Percentiles rank a stretch among this genome's conserved stretches.
These are phyloP conservation scores for Davidsoniella virescens DNA, from an alignment of 2,329 filamentous ascomycete species.

Conservation along the genomic window DNA sequence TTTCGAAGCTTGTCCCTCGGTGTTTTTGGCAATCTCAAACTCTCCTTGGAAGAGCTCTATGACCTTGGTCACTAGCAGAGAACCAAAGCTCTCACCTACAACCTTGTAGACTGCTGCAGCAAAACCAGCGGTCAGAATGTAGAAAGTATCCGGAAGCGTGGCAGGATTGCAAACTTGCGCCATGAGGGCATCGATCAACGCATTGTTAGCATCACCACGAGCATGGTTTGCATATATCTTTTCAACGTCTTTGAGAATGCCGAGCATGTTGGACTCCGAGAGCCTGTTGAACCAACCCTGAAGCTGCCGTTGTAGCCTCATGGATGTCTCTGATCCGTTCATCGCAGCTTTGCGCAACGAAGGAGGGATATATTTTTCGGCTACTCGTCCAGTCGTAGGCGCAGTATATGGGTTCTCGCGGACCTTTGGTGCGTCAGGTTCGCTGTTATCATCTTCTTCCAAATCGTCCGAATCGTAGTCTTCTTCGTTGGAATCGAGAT, in stretches of 20 bases:
- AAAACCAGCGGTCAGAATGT: constrained; percentile 82
- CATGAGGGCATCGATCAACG: constrained; percentile 60
- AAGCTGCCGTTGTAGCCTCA: constrained; percentile 56
- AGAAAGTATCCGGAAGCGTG: constrained; percentile 68
- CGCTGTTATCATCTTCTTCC: constrained; percentile 19
- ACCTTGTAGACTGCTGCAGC: constrained; percentile 76
- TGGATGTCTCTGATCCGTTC: constrained; percentile 46
- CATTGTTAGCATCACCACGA: constrained; percentile 74
- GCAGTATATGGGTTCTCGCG: constrained; percentile 84
- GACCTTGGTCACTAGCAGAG: constrained; percentile 63
- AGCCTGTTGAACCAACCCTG: constrained; percentile 86
- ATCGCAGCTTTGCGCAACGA: constrained; percentile 52
- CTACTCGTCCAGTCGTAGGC: constrained; percentile 34
- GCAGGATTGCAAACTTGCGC: constrained; percentile 67
- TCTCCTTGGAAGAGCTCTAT: constrained; percentile 58
- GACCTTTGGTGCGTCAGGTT: constrained; percentile 21
- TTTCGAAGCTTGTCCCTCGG: constrained; percentile 17
- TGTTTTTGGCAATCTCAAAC: constrained; percentile 30
- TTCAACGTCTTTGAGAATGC: constrained; percentile 69
- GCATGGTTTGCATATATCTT: constrained; percentile 70
- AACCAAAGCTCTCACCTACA: constrained; percentile 76
- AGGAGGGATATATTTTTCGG: constrained; percentile 74
- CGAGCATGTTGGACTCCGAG: constrained; percentile 76
- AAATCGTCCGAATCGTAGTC: constrained; percentile 13
- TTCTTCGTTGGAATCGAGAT: constrained; percentile 12